A percentile compares a stretch with the other conserved stretches of the same genome.
Evolutionary conservation across 345 rosid genomes (phyloP).

Genomic region (Hibiscus mutabilis): DNA sequence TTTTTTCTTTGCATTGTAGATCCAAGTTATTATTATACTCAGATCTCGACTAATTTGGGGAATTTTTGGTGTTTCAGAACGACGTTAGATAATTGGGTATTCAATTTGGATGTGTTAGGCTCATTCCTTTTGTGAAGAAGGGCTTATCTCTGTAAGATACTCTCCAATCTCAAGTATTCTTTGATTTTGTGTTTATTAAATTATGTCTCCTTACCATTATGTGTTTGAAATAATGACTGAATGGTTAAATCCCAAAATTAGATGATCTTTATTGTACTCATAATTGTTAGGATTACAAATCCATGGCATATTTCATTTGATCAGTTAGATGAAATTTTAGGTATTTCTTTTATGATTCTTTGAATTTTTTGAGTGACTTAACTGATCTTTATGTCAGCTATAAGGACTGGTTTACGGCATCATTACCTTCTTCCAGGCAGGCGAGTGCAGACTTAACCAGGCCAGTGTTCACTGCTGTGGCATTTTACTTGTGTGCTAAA

Average conservation of each 20-base stretch:
- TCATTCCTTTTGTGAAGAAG: slow-evolving; percentile 67
- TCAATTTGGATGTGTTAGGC: slow-evolving; percentile 85
- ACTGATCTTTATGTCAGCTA: slow-evolving; percentile 33
- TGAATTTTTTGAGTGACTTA: slow-evolving; percentile 8
- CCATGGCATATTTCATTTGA: background rate
- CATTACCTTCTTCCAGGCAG: slow-evolving; percentile 63
- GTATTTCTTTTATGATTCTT: background rate
- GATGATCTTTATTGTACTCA: no score
- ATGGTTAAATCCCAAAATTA: background rate
- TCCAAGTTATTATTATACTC: background rate
- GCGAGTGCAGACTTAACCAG: slow-evolving; percentile 67
- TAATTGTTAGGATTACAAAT: background rate
- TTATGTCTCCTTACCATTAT: background rate
- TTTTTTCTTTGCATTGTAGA: background rate
- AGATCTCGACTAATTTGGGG: slow-evolving; percentile 1
- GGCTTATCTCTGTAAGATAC: slow-evolving; percentile 64
- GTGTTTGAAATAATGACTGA: slow-evolving; percentile 44
- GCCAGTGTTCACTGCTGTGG: slow-evolving; percentile 83
- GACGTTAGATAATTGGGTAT: slow-evolving; percentile 68
- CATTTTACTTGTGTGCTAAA: slow-evolving; percentile 82
- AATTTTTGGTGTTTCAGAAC: slow-evolving; percentile 30
- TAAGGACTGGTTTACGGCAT: slow-evolving; percentile 70
- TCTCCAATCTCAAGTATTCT: background rate
- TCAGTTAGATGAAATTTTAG: background rate
- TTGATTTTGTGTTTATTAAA: background rate